Conservation (phyloP, 306 rosid genomes). For the Fagus sylvatica region DNA sequence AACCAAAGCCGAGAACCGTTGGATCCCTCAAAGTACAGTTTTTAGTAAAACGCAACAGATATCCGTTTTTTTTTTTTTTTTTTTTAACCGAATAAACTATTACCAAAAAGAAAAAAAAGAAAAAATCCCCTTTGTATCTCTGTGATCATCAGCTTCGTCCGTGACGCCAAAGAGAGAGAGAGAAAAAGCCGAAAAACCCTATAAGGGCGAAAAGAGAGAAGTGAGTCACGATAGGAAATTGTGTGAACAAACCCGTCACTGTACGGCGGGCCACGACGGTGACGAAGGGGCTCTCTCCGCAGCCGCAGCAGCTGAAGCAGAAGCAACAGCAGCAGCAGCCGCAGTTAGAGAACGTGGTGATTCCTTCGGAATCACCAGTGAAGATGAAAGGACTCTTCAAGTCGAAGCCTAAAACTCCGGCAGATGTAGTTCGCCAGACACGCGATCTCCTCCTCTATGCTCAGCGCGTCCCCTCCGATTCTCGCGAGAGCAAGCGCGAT, state of each 20-base stretch:
- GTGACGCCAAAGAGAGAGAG: not conserved
- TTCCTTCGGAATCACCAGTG: constrained; percentile 19
- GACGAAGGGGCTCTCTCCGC: constrained; percentile 6
- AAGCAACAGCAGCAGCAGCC: not conserved
- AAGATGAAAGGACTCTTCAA: constrained; percentile 92
- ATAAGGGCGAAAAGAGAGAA: not conserved
- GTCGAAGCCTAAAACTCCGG: constrained; percentile 92
- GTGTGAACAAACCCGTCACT: constrained; percentile 29
- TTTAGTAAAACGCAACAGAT: not conserved
- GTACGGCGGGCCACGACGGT: constrained; percentile 34
- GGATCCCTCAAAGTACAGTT: not conserved
- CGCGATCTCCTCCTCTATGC: constrained; percentile 73
- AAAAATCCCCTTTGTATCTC: not conserved
- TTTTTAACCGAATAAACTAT: too few relatives aligned
- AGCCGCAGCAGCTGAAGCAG: not conserved
- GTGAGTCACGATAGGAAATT: constrained; percentile 40
- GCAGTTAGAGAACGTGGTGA: constrained; percentile 18
- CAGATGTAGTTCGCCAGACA: constrained; percentile 79
- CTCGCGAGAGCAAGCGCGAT: constrained; percentile 84
- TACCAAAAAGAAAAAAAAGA: too few relatives aligned
- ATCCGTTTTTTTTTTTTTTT: not conserved
- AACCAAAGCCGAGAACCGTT: constrained; percentile 9
- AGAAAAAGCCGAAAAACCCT: not conserved
- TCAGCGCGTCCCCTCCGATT: constrained; percentile 49
- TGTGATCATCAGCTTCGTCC: not conserved